Evolutionary conservation across 169 alveolate genomes (phyloP).

Genomic region (Babesia divergens): DNA sequence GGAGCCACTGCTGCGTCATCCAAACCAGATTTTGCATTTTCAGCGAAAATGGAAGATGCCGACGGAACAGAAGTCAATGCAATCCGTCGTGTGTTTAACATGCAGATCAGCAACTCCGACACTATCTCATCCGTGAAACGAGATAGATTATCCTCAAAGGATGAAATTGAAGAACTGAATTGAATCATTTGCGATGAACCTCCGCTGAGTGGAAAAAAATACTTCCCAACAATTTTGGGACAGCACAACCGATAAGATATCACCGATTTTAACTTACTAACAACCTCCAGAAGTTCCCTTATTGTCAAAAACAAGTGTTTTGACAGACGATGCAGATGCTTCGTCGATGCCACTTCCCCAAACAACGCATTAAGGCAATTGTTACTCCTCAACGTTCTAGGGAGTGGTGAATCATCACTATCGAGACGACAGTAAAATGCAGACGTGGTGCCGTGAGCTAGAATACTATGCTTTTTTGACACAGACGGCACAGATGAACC

Average conservation of each 20-base stretch:
- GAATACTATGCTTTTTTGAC: too few relatives aligned
- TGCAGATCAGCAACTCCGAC: neutral
- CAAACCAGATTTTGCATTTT: too few relatives aligned
- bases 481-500: neutral
- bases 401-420: too few relatives aligned
- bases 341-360: neutral
- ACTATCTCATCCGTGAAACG: slow-evolving; percentile 16
- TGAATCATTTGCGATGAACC: slow-evolving; percentile 51
- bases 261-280: slow-evolving; percentile 9
- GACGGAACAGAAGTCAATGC: neutral
- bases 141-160: slow-evolving; percentile 2
- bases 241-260: slow-evolving; percentile 57
- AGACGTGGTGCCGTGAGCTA: too few relatives aligned
- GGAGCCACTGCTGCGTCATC: neutral
- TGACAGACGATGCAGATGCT: neutral
- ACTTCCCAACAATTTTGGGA: slow-evolving; percentile 44
- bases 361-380: neutral
- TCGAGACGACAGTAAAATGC: too few relatives aligned
- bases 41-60: too few relatives aligned
- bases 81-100: neutral
- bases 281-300: neutral
- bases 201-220: slow-evolving; percentile 52
- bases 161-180: neutral
- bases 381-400: too few relatives aligned
- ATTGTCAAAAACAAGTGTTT: neutral